These are phyloP conservation scores for Endoconidiophora polonica DNA, from an alignment of 2,329 filamentous ascomycete species.

Conservation along the genomic window DNA sequence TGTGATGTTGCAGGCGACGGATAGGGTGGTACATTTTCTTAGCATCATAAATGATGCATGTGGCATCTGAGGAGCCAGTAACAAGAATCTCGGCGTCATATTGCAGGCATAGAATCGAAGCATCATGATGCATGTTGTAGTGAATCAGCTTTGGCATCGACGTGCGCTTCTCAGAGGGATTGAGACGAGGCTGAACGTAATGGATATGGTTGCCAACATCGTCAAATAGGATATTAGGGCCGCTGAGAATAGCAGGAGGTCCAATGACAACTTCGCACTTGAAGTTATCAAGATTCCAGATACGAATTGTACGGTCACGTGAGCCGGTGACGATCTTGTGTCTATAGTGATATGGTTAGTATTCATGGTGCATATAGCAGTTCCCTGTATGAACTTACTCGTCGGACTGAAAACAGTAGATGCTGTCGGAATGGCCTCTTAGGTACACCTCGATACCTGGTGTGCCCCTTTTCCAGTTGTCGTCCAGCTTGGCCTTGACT, in stretches of 20 bases:
- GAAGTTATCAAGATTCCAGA: constrained; percentile 88
- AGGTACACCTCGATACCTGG: constrained; percentile 24
- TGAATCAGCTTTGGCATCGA: constrained; percentile 39
- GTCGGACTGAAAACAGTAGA: constrained; percentile 96
- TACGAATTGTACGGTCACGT: constrained; percentile 81
- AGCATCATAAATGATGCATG: constrained; percentile 82
- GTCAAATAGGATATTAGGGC: constrained; percentile 33
- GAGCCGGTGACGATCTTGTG: constrained; percentile 94
- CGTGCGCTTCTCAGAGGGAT: constrained; percentile 20
- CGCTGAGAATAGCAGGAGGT: constrained; percentile 46
- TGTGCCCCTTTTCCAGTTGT: constrained; percentile 76
- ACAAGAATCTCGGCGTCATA: constrained; percentile 88
- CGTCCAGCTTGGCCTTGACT: constrained; percentile 57
- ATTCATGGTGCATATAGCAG: neutral
- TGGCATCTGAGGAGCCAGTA: constrained; percentile 83
- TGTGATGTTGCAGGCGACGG: constrained; percentile 60
- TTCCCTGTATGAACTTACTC: constrained; percentile 43
- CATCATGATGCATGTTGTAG: constrained; percentile 58
- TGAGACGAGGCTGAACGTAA: constrained; percentile 34
- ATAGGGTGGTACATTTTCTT: constrained; percentile 64
- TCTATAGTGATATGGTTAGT: constrained; percentile 31
- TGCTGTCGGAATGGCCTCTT: constrained; percentile 84
- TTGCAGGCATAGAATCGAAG: constrained; percentile 86
- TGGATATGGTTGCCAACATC: constrained; percentile 34
- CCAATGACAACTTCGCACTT: constrained; percentile 77